Conservation (phyloP, 768 basidiomycete genomes). For the Tylopilus sp. region DNA sequence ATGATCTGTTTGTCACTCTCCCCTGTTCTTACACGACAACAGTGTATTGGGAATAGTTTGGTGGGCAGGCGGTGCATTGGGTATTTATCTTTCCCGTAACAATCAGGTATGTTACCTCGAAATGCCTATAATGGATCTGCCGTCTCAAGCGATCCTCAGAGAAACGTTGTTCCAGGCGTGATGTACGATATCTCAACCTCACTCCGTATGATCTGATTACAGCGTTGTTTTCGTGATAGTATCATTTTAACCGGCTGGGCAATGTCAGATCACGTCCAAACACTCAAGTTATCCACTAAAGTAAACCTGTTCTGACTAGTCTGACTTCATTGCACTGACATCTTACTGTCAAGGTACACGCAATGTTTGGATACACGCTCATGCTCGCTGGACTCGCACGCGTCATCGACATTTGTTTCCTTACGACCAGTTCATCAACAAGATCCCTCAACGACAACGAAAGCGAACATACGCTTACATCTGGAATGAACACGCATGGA, state of each 20-base stretch:
- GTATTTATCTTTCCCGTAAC: constrained; percentile 74
- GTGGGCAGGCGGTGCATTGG: constrained; percentile 92
- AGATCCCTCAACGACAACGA: constrained; percentile 42
- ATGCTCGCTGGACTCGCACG: constrained; percentile 80
- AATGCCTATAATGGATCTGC: not conserved
- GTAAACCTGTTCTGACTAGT: constrained; percentile 33
- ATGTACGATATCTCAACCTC: constrained; percentile 50
- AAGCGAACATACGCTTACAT: constrained; percentile 68
- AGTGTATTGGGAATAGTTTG: constrained; percentile 55
- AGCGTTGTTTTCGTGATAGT: constrained; percentile 33
- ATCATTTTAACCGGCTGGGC: constrained; percentile 92
- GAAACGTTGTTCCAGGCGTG: constrained; percentile 75
- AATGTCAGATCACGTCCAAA: constrained; percentile 88
- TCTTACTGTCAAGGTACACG: constrained; percentile 60
- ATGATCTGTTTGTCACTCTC: not conserved
- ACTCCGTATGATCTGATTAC: not conserved
- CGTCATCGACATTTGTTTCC: constrained; percentile 82
- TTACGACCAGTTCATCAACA: constrained; percentile 39
- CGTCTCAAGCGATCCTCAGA: constrained; percentile 34
- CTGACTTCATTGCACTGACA: not conserved
- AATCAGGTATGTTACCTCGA: constrained; percentile 53
- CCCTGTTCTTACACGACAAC: constrained; percentile 1
- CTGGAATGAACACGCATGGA: constrained; percentile 20
- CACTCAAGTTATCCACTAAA: constrained; percentile 78
- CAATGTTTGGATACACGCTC: constrained; percentile 79